Base-by-base conservation (phyloP, 2,329 filamentous ascomycete genomes). In the Venturia oleaginea region DNA sequence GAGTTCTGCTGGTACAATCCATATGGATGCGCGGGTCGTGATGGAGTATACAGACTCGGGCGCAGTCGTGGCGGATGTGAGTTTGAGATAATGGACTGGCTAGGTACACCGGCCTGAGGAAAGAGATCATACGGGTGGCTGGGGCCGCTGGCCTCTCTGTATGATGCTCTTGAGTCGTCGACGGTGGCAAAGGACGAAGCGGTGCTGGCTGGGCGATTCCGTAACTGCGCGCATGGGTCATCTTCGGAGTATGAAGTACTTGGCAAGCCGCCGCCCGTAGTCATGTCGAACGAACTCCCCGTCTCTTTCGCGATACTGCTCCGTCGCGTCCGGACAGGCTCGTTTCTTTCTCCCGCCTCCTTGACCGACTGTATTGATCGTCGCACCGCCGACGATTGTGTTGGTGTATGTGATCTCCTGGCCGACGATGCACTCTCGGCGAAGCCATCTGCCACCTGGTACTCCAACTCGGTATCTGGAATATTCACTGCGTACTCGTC, bases 121-220 rank as follows among this genome's bases (percentile, higher is more conserved):
- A 95, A 95, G 85, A 93, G 88, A 69, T 84, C 85, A 73, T 95
- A 96, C 0, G 91, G 90, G 74, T 94, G 89, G 63, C 90, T 94
- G 22, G 91, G 91, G 2, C 86, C 88, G 3, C 83, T 85, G 1
- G 86, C 84, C 7, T 86, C 88, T 63, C 83, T 83, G 68, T 91
- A 90, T 15, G 88, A 88, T 65, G 84, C 87, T 65, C 90, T 81
- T 3, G 79, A 76, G 40, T 74, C 73, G 19, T 65, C 74, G 72
- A 69, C 75, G 71, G 62, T 71, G 62, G 65, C 62, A 37, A 66
- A 57, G 51, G 71, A 69, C 34, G 69, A 71, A 63, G 67, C 70
- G 69, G 62, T 71, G 63, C 71, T 72, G 62, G 73, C 72, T 62
- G 69, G 65, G 32, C 66, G 67, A 22, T 30, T 63, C 70, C 68